These are phyloP conservation scores for Cyclotella choctawhatcheeana DNA, from an alignment of 108 stramenopile species.

Conservation along the genomic window DNA sequence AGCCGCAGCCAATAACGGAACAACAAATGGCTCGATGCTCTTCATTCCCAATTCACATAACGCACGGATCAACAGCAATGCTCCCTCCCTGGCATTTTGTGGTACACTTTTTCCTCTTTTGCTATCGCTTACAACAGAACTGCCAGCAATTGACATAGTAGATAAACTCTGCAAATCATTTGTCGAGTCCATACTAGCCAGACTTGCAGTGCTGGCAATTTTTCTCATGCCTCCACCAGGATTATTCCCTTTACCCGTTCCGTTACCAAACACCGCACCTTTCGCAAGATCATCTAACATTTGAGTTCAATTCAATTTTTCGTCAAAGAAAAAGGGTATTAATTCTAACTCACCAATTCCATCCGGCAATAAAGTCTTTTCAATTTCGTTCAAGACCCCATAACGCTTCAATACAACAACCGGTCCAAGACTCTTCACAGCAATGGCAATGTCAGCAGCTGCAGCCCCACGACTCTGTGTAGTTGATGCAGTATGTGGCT, in stretches of 20 bases:
- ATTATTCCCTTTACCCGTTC: conserved; percentile 46
- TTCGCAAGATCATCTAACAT: neutral
- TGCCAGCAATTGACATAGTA: conserved; percentile 35
- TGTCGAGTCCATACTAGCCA: conserved; percentile 70
- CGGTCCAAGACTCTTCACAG: conserved; percentile 66
- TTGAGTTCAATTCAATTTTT: neutral
- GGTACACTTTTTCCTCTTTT: conserved; percentile 80
- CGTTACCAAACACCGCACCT: conserved; percentile 60
- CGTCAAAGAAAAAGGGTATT: too few relatives aligned
- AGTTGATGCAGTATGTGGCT: conserved; percentile 75
- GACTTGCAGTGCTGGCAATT: conserved; percentile 71
- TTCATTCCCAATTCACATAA: conserved; percentile 76
- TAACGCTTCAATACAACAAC: conserved; percentile 71
- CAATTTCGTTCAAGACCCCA: conserved; percentile 75
- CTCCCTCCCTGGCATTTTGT: conserved; percentile 84
- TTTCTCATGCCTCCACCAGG: conserved; percentile 73
- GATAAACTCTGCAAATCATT: conserved; percentile 44
- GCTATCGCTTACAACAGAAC: conserved; percentile 62
- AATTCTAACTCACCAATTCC: conserved; percentile 64
- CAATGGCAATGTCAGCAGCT: conserved; percentile 80
- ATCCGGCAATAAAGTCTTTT: conserved; percentile 70
- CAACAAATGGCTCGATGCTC: conserved; percentile 79
- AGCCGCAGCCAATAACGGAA: conserved; percentile 81
- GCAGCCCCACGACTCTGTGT: conserved; percentile 66
- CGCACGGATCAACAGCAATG: conserved; percentile 76